phyloP scores from a whole-genome alignment of 106 monocot genomes.

The Apostasia shenzhenica region DNA sequence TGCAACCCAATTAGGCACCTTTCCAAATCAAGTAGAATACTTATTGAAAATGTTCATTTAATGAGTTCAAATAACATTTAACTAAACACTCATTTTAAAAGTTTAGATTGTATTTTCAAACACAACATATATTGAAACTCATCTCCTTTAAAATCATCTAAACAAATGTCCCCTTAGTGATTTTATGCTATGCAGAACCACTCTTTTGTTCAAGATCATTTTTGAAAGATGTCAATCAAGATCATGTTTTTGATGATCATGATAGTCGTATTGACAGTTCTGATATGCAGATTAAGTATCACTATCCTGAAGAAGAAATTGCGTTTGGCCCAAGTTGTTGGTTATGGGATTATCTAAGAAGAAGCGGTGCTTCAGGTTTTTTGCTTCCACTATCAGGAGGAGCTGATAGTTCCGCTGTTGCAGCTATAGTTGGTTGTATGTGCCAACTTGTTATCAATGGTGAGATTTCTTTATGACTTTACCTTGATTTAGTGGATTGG shows the following conservation, averaged over 20 bases:
- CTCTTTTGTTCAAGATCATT: not conserved
- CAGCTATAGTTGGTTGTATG: constrained; percentile 98
- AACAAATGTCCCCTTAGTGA: not conserved
- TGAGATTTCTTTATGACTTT: constrained; percentile 4
- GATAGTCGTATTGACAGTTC: not conserved
- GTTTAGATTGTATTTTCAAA: too few relatives aligned
- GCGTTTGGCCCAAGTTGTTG: constrained; percentile 98
- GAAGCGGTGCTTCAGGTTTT: constrained; percentile 97
- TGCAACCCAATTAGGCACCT: too few relatives aligned
- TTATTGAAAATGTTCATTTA: too few relatives aligned
- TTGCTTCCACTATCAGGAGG: constrained; percentile 99
- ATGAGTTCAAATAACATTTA: too few relatives aligned
- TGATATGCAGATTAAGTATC: constrained; percentile 66
- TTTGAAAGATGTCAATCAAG: too few relatives aligned
- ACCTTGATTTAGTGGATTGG: not conserved
- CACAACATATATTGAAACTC: too few relatives aligned
- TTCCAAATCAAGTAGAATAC: too few relatives aligned
- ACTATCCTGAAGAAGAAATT: constrained; percentile 92
- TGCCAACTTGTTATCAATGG: constrained; percentile 93
- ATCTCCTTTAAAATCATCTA: too few relatives aligned
- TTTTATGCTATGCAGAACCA: not conserved
- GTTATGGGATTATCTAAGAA: constrained; percentile 97
- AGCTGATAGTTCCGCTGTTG: constrained; percentile 98
- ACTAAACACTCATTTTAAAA: too few relatives aligned
- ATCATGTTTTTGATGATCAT: too few relatives aligned